These are phyloP conservation scores for Penicillium fimorum DNA, from an alignment of 495 filamentous ascomycete species.

Conservation along the genomic window DNA sequence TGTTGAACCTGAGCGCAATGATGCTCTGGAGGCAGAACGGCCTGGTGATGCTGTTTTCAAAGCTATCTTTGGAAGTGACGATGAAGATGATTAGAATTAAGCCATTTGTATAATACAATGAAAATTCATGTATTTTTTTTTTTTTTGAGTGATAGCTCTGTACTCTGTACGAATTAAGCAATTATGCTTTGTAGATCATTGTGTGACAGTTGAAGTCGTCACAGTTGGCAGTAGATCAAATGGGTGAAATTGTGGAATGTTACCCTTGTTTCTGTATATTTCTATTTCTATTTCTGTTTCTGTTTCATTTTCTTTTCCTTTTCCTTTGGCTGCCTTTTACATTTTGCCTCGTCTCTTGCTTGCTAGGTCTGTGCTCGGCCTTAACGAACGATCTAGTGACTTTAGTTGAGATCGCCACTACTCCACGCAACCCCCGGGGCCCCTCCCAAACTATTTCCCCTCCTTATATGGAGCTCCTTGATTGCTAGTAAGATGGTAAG, in stretches of 20 bases:
- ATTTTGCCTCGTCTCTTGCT: not conserved
- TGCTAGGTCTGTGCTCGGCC: slow-evolving; percentile 11
- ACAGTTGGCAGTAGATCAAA: not conserved
- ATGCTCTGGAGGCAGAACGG: slow-evolving; percentile 77
- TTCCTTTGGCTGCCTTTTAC: slow-evolving; percentile 3
- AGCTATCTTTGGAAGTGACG: slow-evolving; percentile 89
- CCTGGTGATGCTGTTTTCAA: slow-evolving; percentile 90
- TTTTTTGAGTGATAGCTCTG: not conserved
- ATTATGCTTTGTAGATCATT: not conserved
- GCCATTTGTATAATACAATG: not conserved
- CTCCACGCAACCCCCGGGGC: not conserved
- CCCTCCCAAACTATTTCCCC: slow-evolving; percentile 11
- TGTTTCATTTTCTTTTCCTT: slow-evolving; percentile 1
- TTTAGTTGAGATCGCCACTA: slow-evolving; percentile 8
- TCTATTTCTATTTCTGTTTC: not conserved
- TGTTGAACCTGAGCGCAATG: slow-evolving; percentile 77
- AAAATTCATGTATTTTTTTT: not conserved
- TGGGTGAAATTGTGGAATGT: slow-evolving; percentile 11
- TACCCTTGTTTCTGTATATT: not conserved
- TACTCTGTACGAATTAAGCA: not conserved
- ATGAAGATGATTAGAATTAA: slow-evolving; percentile 59
- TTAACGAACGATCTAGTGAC: not conserved
- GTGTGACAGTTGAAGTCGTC: not conserved
- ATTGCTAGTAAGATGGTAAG: slow-evolving; percentile 33
- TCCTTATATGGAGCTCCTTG: slow-evolving; percentile 19